Conservation (phyloP, 2,329 filamentous ascomycete species). For the Fusarium coicis region DNA sequence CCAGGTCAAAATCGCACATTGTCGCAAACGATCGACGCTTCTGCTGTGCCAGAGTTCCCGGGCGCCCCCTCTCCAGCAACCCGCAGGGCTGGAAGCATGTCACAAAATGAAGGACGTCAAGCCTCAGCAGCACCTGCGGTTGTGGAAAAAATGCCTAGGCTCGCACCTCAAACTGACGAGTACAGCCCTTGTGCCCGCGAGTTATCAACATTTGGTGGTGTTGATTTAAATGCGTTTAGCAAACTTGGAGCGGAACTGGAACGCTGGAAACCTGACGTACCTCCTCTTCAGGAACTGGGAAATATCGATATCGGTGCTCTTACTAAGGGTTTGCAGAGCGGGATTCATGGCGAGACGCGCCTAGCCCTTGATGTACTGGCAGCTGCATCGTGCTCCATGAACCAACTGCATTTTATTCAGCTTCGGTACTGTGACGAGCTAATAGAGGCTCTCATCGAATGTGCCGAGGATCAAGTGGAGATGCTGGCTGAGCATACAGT, state of each 20-base stretch:
- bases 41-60: conserved; percentile 53
- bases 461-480: conserved; percentile 88
- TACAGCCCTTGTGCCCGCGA: conserved; percentile 67
- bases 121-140: conserved; percentile 31
- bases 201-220: conserved; percentile 74
- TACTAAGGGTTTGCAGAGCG: conserved; percentile 88
- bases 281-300: conserved; percentile 80
- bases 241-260: conserved; percentile 75
- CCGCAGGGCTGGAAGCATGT: conserved; percentile 54
- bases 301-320: conserved; percentile 91
- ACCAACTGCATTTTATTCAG: conserved; percentile 72
- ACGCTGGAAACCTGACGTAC: conserved; percentile 77
- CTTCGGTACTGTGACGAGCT: conserved; percentile 86
- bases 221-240: conserved; percentile 73
- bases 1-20: conserved; percentile 60
- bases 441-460: conserved; percentile 88
- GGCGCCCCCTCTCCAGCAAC: conserved; percentile 57
- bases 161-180: conserved; percentile 60
- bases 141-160: conserved; percentile 50
- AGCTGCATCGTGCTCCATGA: conserved; percentile 70
- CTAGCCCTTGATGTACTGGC: conserved; percentile 87
- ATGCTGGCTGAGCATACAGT: conserved; percentile 84
- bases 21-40: conserved; percentile 60
- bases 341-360: conserved; percentile 89
- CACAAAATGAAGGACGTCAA: conserved; percentile 49